Percentiles rank a stretch among this genome's conserved stretches.
Conservation (phyloP, 495 filamentous ascomycete species). For the Achaetomiella virescens region DNA sequence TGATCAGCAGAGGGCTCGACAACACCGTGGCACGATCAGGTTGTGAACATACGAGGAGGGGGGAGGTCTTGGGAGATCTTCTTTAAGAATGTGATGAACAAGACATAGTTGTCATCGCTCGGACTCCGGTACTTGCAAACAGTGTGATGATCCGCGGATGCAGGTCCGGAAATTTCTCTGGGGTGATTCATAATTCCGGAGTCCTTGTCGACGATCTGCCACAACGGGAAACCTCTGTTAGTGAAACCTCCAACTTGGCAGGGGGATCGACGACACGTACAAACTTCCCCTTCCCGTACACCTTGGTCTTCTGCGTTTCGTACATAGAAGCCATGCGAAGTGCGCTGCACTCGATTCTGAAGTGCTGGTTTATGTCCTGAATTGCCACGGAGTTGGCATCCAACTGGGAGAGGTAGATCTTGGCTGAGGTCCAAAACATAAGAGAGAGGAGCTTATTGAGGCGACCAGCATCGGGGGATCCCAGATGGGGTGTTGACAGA, state of each 20-base stretch:
- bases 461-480: neutral
- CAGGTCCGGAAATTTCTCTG: neutral
- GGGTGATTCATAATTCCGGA: neutral
- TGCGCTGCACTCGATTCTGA: neutral
- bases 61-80: neutral
- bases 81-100: neutral
- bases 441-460: neutral
- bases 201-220: neutral
- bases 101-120: neutral
- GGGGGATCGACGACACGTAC: neutral
- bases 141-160: neutral
- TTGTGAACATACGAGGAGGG: neutral
- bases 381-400: neutral
- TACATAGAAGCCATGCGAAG: neutral
- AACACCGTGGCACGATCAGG: too few relatives aligned
- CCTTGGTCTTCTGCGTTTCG: neutral
- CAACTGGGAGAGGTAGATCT: neutral
- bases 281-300: neutral
- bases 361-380: neutral
- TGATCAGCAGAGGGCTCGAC: neutral
- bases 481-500: neutral
- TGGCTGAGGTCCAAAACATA: neutral
- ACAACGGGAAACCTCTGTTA: neutral
- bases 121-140: conserved; percentile 1
- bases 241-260: neutral